Conservation (phyloP, 257 asterid genomes). For the Striga asiatica region DNA sequence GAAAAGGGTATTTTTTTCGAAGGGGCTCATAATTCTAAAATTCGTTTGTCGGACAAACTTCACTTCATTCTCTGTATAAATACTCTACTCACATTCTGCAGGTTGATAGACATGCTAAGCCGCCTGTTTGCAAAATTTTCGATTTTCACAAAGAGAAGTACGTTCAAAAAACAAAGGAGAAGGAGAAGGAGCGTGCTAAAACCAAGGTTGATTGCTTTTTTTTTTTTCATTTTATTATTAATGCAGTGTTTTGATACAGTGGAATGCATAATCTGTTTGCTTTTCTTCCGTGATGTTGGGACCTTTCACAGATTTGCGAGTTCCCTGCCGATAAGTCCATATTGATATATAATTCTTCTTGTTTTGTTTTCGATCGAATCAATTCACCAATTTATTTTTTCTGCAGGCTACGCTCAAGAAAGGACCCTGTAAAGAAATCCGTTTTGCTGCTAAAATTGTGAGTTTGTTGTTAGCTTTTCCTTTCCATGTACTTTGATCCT, state of each 20-base stretch:
- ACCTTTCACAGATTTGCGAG: too few species aligned
- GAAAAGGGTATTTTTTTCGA: too few species aligned
- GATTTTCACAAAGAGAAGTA: conserved; percentile 58
- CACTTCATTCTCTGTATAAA: not conserved
- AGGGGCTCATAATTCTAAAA: not conserved
- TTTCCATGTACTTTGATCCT: conserved; percentile 9
- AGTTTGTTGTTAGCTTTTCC: conserved; percentile 21
- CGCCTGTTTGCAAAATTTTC: conserved; percentile 81
- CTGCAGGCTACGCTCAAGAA: conserved; percentile 45
- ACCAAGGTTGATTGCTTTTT: conserved; percentile 33
- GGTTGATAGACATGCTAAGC: conserved; percentile 51
- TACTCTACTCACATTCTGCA: conserved; percentile 21
- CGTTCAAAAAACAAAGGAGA: conserved; percentile 48
- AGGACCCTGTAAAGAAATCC: conserved; percentile 64
- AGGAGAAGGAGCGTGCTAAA: conserved; percentile 59
- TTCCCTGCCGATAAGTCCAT: too few species aligned
- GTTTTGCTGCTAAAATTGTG: conserved; percentile 70
- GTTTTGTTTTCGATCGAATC: too few species aligned
- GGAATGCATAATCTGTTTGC: not conserved
- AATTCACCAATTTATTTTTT: not conserved
- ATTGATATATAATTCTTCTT: too few species aligned
- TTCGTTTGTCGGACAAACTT: not conserved
- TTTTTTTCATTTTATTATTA: not conserved
- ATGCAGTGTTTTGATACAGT: not conserved
- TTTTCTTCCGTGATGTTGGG: too few species aligned